Evolutionary conservation across 148 eudicot species (phyloP), one percentile per base, ranked within the genome.

Genomic region (Vaccinium macrocarpon): DNA sequence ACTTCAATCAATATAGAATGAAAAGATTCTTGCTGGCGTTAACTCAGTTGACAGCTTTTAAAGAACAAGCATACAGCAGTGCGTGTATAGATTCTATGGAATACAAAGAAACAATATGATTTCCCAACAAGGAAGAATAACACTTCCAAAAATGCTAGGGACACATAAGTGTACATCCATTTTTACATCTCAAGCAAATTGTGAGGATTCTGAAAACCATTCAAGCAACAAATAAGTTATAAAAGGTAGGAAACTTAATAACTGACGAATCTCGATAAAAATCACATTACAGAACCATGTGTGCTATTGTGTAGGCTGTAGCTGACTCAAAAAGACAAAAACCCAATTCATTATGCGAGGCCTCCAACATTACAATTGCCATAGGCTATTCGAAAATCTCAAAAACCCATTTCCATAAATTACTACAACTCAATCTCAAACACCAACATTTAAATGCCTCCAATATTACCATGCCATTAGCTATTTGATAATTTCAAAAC

Each of bases 61-160:
- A 49, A 68, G 48, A 11, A 8, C 8, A 12, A 62, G 15, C 11
- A 19, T 53, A 52, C 13, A 9, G 59, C 76, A 68, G 25, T 81
- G 10, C 2, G 42, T 68, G 73, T 29, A 68, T 18, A 11, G 25
- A 46, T 27, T 25, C 16, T 25, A 48, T 7, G 46, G 83, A 29
- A 48, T 64, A 23, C 8, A 66, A 66, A 68, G 23, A 15, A 50
- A 62, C 21, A 59, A 21, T 7, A 21, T 7, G 38, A 49, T 62
- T 81, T 18, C 15, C 53, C 21, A 57, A 81, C 83, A 59, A 81
- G 13, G 48, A 48, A 81, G 83, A 81, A 68, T 25, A 13, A 14
- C 73, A 2, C 38, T 68, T 27, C 46, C 46, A 42, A 42, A 42
- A 42, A 42, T 42, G 46, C 46, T 42, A 42, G 46, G 46, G 46